Base-by-base conservation (phyloP, 805 yeast genomes). In the Aciculoconidium aculeatum region DNA sequence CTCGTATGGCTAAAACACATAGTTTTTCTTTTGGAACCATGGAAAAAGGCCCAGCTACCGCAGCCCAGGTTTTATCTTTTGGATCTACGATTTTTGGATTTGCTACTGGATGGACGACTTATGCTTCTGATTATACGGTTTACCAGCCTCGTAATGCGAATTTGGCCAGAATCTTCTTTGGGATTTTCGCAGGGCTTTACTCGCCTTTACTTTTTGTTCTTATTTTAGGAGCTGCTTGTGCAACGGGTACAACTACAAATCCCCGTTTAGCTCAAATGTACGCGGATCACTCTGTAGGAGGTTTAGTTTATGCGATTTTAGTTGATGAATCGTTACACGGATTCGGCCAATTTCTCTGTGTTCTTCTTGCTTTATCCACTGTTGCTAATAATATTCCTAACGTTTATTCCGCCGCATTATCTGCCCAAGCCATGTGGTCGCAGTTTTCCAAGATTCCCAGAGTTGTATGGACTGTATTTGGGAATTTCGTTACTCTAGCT, bases 21-120 rank as follows among this genome's bases (percentile, higher is more conserved):
- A 73, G 72, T 38, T 84, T 87, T 53, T 58, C 66, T 27, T 33
- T 36, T 32, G 53, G 53, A 25, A 32, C 39, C 22, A 45, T 44
- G 51, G 45, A 35, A 14, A 60, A 64, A 22, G 95, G 95, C 37
- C 50, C 63, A 14, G 66, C 74, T 16, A 79, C 80, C 35, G 94
- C 92, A 17, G 95, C 85, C 40, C 47, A 55, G 47, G 87, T 84
- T 11, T 63, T 87, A 34, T 75, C 90, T 12, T 85, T 80, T 43
- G 95, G 95, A 51, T 79, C 87, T 55, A 60, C 92, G 24, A 55
- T 82, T 40, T 87, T 74, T 46, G 96, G 96, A 40, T 87, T 80
- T 49, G 94, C 95, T 28, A 74, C 95, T 31, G 96, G 96, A 39
- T 87, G 96, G 96, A 75, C 94, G 33, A 79, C 95, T 11, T 85